Evolutionary conservation across 1,139 yeast species (phyloP), one percentile per base, ranked within the genome.

Genomic region (Kluyveromyces sp.): DNA sequence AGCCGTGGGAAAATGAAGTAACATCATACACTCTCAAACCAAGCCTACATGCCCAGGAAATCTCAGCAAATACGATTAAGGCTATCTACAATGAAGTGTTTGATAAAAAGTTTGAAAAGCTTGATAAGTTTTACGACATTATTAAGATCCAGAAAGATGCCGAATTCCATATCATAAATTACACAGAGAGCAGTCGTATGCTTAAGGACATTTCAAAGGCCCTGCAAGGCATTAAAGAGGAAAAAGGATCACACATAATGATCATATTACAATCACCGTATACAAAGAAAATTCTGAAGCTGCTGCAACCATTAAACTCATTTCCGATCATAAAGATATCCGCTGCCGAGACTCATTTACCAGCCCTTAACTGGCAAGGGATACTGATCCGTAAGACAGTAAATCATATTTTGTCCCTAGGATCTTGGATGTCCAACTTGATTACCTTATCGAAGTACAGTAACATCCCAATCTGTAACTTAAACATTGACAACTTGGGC

Each of bases 281-380:
- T 46, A 60, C 80, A 0, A 60, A 65, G 3, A 73, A 68, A 43
- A 52, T 82, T 2, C 46, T 69, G 36, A 70, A 67, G 41, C 53
- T 69, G 4, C 59, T 82, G 35, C 70, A 68, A 22, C 62, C 77
- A 1, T 55, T 78, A 3, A 47, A 65, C 4, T 84, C 78, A 31
- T 74, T 83, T 53, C 96, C 97, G 3, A 70, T 77, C 1, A 67
- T 87, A 17, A 72, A 71, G 45, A 75, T 83, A 74, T 68, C 73
- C 15, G 69, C 78, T 4, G 67, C 75, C 46, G 80, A 77, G 55
- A 58, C 75, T 36, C 63, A 77, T 1, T 65, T 87, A 25, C 92
- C 95, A 4, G 82, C 94, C 2, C 66, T 92, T 42, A 88, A 94
- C 7, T 92, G 98, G 97, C 95, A 88, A 58, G 63, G 76, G 1